phyloP scores from a whole-genome alignment of 345 rosid genomes.

The Hypericum androsaemum region DNA sequence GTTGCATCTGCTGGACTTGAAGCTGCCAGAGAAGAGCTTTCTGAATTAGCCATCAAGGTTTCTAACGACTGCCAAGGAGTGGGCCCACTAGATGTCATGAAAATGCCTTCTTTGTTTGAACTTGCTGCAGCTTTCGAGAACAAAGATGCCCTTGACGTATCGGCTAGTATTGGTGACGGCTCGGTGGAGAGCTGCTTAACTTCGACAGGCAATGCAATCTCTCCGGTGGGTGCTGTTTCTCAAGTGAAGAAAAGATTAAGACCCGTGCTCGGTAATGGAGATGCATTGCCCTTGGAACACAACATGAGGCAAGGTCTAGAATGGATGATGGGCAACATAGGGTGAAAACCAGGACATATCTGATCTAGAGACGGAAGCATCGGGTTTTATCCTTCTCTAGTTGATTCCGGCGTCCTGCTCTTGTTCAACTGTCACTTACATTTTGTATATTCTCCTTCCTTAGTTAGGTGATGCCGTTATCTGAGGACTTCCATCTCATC shows the following conservation, averaged over 20 bases:
- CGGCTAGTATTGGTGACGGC: constrained; percentile 44
- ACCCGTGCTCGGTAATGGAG: constrained; percentile 41
- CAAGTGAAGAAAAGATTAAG: constrained; percentile 52
- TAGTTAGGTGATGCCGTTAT: no score
- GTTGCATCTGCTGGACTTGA: constrained; percentile 60
- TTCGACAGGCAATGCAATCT: constrained; percentile 51
- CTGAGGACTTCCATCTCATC: no score
- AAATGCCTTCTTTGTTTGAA: constrained; percentile 47
- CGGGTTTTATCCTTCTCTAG: not conserved
- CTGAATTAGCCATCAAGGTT: constrained; percentile 71
- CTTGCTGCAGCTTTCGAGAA: constrained; percentile 51
- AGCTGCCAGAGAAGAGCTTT: constrained; percentile 77
- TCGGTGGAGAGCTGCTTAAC: constrained; percentile 69
- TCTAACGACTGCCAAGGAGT: constrained; percentile 48
- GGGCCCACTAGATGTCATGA: constrained; percentile 36
- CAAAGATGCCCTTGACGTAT: constrained; percentile 31
- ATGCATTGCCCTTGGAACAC: constrained; percentile 36
- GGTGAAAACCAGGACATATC: constrained; percentile 25
- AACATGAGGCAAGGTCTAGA: constrained; percentile 50
- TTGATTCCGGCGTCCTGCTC: no score
- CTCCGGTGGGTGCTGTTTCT: constrained; percentile 22
- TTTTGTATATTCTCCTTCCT: no score
- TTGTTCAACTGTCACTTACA: no score
- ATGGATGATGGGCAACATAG: constrained; percentile 62
- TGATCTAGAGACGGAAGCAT: constrained; percentile 16